A percentile compares a stretch with the other conserved stretches of the same genome.
phyloP scores from a whole-genome alignment of 108 stramenopile species.

The Aurantiochytrium sp. region DNA sequence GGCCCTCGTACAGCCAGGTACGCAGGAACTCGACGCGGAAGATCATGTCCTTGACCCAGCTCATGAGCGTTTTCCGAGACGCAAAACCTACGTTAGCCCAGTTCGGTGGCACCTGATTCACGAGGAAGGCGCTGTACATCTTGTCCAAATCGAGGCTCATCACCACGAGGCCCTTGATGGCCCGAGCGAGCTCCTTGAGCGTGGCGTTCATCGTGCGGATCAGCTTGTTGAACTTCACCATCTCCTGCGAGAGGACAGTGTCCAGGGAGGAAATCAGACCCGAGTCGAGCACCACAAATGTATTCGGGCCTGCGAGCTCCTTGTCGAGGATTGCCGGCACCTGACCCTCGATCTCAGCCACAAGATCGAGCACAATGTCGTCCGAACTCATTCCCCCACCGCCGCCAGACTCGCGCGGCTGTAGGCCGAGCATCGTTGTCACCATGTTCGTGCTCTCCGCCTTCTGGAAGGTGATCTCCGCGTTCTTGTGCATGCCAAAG shows the following conservation, averaged over 20 bases:
- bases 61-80: slow-evolving; percentile 56
- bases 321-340: slow-evolving; percentile 47
- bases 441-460: slow-evolving; percentile 51
- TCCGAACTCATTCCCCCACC: slow-evolving; percentile 53
- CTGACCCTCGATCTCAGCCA: slow-evolving; percentile 41
- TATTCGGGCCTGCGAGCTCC: slow-evolving; percentile 56
- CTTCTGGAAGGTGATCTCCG: slow-evolving; percentile 64
- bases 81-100: slow-evolving; percentile 60
- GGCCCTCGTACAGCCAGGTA: slow-evolving; percentile 54
- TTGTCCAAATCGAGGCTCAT: slow-evolving; percentile 61
- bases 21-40: slow-evolving; percentile 54
- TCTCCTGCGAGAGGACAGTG: slow-evolving; percentile 62
- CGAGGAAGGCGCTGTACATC: slow-evolving; percentile 62
- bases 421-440: slow-evolving; percentile 47
- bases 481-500: slow-evolving; percentile 72
- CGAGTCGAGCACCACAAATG: slow-evolving; percentile 56
- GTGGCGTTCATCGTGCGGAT: slow-evolving; percentile 36
- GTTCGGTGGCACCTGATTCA: slow-evolving; percentile 56
- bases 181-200: slow-evolving; percentile 54
- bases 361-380: slow-evolving; percentile 49
- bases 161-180: slow-evolving; percentile 58
- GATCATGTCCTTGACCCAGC: slow-evolving; percentile 60
- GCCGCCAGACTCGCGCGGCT: slow-evolving; percentile 53
- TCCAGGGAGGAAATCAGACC: slow-evolving; percentile 60
- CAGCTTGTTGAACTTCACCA: slow-evolving; percentile 65